Percentiles rank a stretch among this genome's conserved stretches.
These are phyloP conservation scores for Wickerhamiella infanticola DNA, from an alignment of 1,139 yeast genomes.

Conservation along the genomic window DNA sequence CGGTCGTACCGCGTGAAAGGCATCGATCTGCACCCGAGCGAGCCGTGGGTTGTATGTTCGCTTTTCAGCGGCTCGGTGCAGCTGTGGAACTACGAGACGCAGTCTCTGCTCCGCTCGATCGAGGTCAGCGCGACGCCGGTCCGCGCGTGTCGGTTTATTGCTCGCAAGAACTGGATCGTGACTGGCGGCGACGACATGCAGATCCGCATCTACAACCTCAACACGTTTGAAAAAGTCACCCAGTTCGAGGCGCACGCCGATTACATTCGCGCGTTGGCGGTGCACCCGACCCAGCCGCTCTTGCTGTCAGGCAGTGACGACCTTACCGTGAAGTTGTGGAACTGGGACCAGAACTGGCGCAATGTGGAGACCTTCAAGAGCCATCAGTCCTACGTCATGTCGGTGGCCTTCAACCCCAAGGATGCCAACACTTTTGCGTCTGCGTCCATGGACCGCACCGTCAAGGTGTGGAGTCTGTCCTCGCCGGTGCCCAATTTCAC, in stretches of 20 bases:
- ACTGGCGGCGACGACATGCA: conserved; percentile 95
- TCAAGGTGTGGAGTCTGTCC: conserved; percentile 92
- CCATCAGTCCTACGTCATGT: conserved; percentile 91
- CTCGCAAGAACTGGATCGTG: conserved; percentile 94
- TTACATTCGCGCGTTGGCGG: conserved; percentile 82
- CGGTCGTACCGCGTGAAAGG: conserved; percentile 96
- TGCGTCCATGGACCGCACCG: conserved; percentile 90
- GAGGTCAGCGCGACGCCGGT: conserved; percentile 93
- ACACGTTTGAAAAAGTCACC: conserved; percentile 83
- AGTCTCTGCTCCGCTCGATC: conserved; percentile 45
- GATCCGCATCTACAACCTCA: conserved; percentile 81
- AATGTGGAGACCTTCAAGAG: conserved; percentile 87
- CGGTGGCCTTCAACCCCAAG: conserved; percentile 88
- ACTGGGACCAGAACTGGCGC: conserved; percentile 91
- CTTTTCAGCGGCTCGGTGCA: conserved; percentile 40
- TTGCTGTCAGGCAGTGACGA: conserved; percentile 86
- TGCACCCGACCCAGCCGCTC: conserved; percentile 86
- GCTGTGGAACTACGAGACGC: conserved; percentile 85
- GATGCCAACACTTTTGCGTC: conserved; percentile 97
- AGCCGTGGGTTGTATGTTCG: conserved; percentile 57
- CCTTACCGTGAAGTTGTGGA: conserved; percentile 83
- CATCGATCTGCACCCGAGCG: conserved; percentile 92
- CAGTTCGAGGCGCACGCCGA: conserved; percentile 98
- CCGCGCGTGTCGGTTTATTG: conserved; percentile 87
- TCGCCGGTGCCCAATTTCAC: conserved; percentile 80